Evolutionary conservation across 345 rosid species (phyloP), one percentile per base, ranked within the genome.

Genomic region (Gossypium mustelinum): DNA sequence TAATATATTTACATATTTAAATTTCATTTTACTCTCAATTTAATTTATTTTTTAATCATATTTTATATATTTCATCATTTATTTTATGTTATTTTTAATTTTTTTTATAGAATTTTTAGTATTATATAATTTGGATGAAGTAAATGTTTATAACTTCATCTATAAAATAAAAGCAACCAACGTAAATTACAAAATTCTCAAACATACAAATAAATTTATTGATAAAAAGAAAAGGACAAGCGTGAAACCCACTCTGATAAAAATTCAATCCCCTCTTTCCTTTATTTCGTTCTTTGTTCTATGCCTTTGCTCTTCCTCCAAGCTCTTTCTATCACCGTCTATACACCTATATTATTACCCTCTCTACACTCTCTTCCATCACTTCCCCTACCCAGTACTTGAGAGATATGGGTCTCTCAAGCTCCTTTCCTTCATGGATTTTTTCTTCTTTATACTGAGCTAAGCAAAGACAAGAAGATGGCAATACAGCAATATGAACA

Each of bases 221-320:
- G 3, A 47, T 34, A 52, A 58, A 54, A 83, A 83, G 57, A 80
- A 9, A 83, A 87, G 79, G 87, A 83, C 89, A 85, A 84, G 85
- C 84, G 80, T 83, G 85, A 86, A 80, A 82, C 81, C 89, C 85
- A 69, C 79, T 81, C 78, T 74, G 78, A 72, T 85, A 75, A 82
- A 84, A 84, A 84, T 81, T 75, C 84, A 79, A 65, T 2, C 63
- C 75, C 63, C 75, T 59, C 77, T 60, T 73, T 41, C 67, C 75
- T 71, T 20, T 54, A 2, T 84, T 66, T 50, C 79, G 72, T 76
- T 77, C 75, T 56, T 70, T 67, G 76, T 12, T 9, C n/a, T 51
- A 62, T 78, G 25, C 74, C 84, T 72, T 52, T 77, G 70, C 50
- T 61, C 82, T 70, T 27, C 41, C 80, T 70, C 62, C 72, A 47